Percentiles rank a stretch among this genome's conserved stretches.
Conservation (phyloP, 2,329 filamentous ascomycete species). For the Leptoxyphium fumago region DNA sequence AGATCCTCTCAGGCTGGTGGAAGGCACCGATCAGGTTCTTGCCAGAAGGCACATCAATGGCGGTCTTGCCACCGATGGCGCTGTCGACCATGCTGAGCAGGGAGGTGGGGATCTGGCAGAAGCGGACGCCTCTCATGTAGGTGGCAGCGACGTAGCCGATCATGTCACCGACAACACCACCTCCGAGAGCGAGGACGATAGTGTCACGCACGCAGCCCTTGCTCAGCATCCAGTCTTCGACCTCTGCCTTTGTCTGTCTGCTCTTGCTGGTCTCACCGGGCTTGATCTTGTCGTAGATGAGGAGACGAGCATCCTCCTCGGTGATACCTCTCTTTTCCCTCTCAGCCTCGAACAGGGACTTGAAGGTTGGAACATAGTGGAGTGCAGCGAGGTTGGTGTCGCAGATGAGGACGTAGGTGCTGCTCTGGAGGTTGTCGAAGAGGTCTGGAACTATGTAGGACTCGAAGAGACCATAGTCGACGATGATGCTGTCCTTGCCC, state of each 20-base stretch:
- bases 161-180: conserved; percentile 95
- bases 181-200: conserved; percentile 84
- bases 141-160: conserved; percentile 94
- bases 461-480: conserved; percentile 83
- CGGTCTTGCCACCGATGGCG: conserved; percentile 94
- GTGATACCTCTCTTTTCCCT: conserved; percentile 24
- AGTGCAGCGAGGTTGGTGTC: conserved; percentile 77
- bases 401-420: conserved; percentile 91
- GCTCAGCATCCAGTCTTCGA: conserved; percentile 93
- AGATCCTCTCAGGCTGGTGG: conserved; percentile 89
- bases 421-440: conserved; percentile 59
- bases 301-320: conserved; percentile 46
- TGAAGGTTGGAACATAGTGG: conserved; percentile 63
- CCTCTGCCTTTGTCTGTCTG: conserved; percentile 80
- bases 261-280: conserved; percentile 92
- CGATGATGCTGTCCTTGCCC: conserved; percentile 76
- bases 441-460: conserved; percentile 70
- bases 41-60: conserved; percentile 87
- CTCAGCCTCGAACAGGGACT: conserved; percentile 43
- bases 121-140: conserved; percentile 94
- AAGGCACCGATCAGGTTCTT: conserved; percentile 95
- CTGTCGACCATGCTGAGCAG: conserved; percentile 96
- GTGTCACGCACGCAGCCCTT: conserved; percentile 90
- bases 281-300: conserved; percentile 75
- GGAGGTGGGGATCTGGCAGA: conserved; percentile 92